Conservation (phyloP, 164 flowering plant species). For the Berberis thunbergii region DNA sequence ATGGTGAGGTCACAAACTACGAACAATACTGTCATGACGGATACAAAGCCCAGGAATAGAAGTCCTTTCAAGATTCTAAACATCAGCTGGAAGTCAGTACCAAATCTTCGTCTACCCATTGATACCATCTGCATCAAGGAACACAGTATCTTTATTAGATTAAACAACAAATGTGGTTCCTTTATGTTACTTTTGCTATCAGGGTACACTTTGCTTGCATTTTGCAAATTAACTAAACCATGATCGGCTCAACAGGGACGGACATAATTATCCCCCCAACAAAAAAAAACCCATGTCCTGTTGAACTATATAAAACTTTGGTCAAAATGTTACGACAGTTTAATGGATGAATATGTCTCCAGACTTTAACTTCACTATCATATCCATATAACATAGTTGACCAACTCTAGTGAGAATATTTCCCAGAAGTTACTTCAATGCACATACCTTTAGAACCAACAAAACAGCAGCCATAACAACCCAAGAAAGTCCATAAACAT, state of each 20-base stretch:
- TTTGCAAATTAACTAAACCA: no score
- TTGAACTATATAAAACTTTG: no score
- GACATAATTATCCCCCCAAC: no score
- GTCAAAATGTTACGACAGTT: no score
- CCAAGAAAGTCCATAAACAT: constrained; percentile 98
- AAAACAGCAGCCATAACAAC: constrained; percentile 58
- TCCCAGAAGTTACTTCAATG: constrained; percentile 1
- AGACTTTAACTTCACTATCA: neutral
- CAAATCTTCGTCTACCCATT: constrained; percentile 81
- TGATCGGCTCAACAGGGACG: no score
- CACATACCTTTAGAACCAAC: constrained; percentile 71
- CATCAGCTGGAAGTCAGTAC: constrained; percentile 94
- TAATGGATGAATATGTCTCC: no score
- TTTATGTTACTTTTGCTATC: no score
- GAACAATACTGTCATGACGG: constrained; percentile 81
- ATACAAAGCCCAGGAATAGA: constrained; percentile 72
- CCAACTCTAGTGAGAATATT: neutral
- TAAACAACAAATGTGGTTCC: no score
- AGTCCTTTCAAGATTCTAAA: constrained; percentile 90
- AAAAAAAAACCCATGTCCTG: no score
- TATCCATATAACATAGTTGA: neutral
- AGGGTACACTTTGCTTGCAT: no score
- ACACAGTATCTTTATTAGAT: neutral
- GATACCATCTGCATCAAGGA: constrained; percentile 66
- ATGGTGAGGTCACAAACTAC: constrained; percentile 72